phyloP scores from a whole-genome alignment of 2,329 filamentous ascomycete genomes.

The Microcyclospora pomicola region DNA sequence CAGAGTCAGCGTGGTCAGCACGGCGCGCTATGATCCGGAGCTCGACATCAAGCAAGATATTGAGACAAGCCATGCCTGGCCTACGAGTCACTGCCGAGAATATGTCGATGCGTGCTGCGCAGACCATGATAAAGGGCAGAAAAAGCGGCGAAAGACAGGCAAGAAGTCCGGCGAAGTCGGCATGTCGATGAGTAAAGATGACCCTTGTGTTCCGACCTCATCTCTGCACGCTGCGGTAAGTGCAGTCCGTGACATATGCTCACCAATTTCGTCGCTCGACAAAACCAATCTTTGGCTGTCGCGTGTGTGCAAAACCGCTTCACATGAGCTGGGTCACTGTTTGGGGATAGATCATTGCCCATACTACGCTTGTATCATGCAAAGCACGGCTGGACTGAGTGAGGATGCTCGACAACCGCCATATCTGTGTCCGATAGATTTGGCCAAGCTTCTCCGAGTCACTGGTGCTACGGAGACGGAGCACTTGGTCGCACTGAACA shows the following conservation, averaged over 20 bases:
- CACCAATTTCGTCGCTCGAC: constrained; percentile 1
- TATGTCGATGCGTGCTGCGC: constrained; percentile 31
- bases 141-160: constrained; percentile 14
- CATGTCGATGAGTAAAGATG: background rate
- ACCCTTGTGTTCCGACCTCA: background rate
- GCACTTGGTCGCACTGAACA: constrained; percentile 27
- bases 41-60: constrained; percentile 31
- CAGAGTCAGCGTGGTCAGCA: constrained; percentile 47
- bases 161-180: constrained; percentile 1
- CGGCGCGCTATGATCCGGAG: constrained; percentile 46
- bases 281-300: constrained; percentile 41
- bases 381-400: constrained; percentile 41
- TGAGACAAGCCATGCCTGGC: constrained; percentile 47
- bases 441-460: constrained; percentile 35
- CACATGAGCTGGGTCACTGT: constrained; percentile 55
- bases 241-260: background rate
- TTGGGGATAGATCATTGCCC: constrained; percentile 54
- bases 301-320: constrained; percentile 42
- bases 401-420: constrained; percentile 51
- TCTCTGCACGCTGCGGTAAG: background rate
- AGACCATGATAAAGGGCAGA: constrained; percentile 3
- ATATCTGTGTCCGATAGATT: constrained; percentile 47
- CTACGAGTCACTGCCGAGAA: constrained; percentile 44
- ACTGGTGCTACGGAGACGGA: constrained; percentile 17
- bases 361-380: constrained; percentile 53